Conservation (phyloP, 2,329 filamentous ascomycete genomes). For the Verticillium klebahnii region DNA sequence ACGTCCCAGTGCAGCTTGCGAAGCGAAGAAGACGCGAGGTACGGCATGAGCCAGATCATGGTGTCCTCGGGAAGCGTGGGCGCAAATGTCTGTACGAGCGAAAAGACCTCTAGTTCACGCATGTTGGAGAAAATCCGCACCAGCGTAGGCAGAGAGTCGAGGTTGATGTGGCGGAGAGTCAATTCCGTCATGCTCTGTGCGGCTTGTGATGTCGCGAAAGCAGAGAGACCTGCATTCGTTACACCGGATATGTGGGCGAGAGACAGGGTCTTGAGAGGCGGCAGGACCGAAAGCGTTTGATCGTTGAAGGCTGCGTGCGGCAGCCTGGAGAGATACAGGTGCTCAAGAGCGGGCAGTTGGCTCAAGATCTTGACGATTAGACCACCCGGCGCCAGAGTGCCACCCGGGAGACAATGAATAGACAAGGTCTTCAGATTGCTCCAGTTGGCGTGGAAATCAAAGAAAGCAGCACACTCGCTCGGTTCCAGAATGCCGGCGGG, state of each 20-base stretch:
- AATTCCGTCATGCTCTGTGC: conserved; percentile 43
- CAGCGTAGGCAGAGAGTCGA: conserved; percentile 52
- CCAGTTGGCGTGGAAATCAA: conserved; percentile 52
- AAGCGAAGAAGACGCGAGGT: conserved; percentile 52
- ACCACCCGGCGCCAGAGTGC: conserved; percentile 46
- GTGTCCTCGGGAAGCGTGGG: conserved; percentile 51
- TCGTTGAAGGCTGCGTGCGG: conserved; percentile 54
- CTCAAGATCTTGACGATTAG: conserved; percentile 47
- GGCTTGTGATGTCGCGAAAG: conserved; percentile 46
- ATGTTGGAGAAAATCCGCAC: conserved; percentile 57
- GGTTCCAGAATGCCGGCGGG: conserved; percentile 24
- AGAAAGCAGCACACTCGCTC: conserved; percentile 33
- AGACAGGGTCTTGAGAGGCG: conserved; percentile 48
- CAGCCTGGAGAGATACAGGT: conserved; percentile 55
- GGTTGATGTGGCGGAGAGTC: conserved; percentile 50
- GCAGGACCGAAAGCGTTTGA: conserved; percentile 47
- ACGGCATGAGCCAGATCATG: conserved; percentile 60
- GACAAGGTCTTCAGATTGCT: conserved; percentile 48
- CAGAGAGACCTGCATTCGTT: conserved; percentile 50
- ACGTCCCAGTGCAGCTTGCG: conserved; percentile 61
- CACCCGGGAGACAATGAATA: conserved; percentile 54
- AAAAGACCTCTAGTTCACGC: conserved; percentile 40
- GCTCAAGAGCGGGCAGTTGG: conserved; percentile 48
- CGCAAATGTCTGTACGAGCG: conserved; percentile 49
- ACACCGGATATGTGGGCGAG: conserved; percentile 53